Percentiles rank a stretch among this genome's conserved stretches.
phyloP scores from a whole-genome alignment of 2,329 filamentous ascomycete species.

The Penicillium sp. region DNA sequence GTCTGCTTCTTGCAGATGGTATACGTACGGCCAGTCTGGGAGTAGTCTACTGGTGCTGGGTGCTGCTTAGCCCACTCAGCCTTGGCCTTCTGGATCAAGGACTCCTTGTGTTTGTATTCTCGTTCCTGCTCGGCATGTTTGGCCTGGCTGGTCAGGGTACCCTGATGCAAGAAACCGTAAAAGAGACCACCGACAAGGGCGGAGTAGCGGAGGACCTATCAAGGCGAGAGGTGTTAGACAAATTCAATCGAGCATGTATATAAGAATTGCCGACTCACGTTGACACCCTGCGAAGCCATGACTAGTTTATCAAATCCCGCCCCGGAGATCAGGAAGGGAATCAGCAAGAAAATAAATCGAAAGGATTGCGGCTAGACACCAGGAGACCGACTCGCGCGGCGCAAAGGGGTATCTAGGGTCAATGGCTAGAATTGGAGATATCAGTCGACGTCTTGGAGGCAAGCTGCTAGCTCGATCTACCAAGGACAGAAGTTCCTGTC shows the following conservation, averaged over 20 bases:
- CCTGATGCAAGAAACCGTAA: slow-evolving; percentile 95
- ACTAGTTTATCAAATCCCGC: slow-evolving; percentile 26
- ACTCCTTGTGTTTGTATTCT: slow-evolving; percentile 87
- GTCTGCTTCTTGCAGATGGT: not conserved
- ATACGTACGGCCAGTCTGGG: slow-evolving; percentile 37
- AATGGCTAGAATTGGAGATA: slow-evolving; percentile 25
- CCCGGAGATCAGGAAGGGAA: slow-evolving; percentile 40
- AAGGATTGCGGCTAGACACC: slow-evolving; percentile 27
- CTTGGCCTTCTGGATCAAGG: slow-evolving; percentile 90
- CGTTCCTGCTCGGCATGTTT: slow-evolving; percentile 67
- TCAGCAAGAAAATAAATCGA: slow-evolving; percentile 29
- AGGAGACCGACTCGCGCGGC: slow-evolving; percentile 23
- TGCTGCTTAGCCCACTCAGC: slow-evolving; percentile 81
- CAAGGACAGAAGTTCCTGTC: slow-evolving; percentile 34
- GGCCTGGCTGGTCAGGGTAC: slow-evolving; percentile 68
- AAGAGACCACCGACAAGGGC: slow-evolving; percentile 86
- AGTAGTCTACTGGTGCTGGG: slow-evolving; percentile 48
- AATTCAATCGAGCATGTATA: not conserved
- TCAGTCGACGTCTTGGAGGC: not conserved
- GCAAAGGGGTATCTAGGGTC: slow-evolving; percentile 31
- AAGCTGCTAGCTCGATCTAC: slow-evolving; percentile 24
- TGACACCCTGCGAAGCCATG: slow-evolving; percentile 67
- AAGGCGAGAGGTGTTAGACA: not conserved
- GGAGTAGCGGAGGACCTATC: slow-evolving; percentile 92
- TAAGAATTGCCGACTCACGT: slow-evolving; percentile 44